These are phyloP conservation scores for Globisporangium cystogenes DNA, from an alignment of 352 stramenopile genomes.

Conservation along the genomic window DNA sequence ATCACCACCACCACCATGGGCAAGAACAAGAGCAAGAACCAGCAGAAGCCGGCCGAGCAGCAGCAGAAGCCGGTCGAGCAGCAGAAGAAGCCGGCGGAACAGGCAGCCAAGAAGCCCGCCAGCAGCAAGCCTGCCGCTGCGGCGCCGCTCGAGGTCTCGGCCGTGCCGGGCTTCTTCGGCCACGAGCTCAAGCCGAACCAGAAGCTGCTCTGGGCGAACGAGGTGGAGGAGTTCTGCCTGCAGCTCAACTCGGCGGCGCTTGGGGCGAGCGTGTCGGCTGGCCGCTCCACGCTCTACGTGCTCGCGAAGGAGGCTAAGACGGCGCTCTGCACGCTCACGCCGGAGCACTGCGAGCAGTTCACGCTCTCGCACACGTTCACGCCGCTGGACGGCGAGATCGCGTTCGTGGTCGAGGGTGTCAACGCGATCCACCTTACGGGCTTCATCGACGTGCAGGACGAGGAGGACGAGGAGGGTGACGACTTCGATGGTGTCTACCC, in stretches of 20 bases:
- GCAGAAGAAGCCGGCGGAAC: slow-evolving; percentile 6
- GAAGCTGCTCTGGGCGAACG: slow-evolving; percentile 61
- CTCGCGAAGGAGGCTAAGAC: slow-evolving; percentile 64
- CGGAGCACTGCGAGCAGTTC: slow-evolving; percentile 60
- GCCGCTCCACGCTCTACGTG: slow-evolving; percentile 75
- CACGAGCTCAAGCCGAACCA: slow-evolving; percentile 59
- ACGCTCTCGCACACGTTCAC: slow-evolving; percentile 77
- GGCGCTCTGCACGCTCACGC: slow-evolving; percentile 67
- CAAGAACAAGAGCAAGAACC: slow-evolving; percentile 12
- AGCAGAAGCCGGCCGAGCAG: background rate
- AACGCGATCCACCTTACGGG: slow-evolving; percentile 81
- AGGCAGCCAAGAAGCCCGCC: slow-evolving; percentile 6
- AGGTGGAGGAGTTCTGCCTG: slow-evolving; percentile 70
- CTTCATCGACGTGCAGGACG: slow-evolving; percentile 74
- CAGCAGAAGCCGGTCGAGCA: background rate
- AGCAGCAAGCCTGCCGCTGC: background rate
- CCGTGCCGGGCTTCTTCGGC: slow-evolving; percentile 77
- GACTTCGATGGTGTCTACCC: slow-evolving; percentile 30
- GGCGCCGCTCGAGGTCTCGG: slow-evolving; percentile 28
- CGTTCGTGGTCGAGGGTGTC: slow-evolving; percentile 60
- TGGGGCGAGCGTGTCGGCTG: slow-evolving; percentile 34
- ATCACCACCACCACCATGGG: slow-evolving; percentile 1
- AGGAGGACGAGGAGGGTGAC: slow-evolving; percentile 56
- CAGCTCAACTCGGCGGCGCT: slow-evolving; percentile 76
- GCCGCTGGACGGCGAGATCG: slow-evolving; percentile 61